Evolutionary conservation across 768 basidiomycete genomes (phyloP).

Genomic region (Boletus sp.): DNA sequence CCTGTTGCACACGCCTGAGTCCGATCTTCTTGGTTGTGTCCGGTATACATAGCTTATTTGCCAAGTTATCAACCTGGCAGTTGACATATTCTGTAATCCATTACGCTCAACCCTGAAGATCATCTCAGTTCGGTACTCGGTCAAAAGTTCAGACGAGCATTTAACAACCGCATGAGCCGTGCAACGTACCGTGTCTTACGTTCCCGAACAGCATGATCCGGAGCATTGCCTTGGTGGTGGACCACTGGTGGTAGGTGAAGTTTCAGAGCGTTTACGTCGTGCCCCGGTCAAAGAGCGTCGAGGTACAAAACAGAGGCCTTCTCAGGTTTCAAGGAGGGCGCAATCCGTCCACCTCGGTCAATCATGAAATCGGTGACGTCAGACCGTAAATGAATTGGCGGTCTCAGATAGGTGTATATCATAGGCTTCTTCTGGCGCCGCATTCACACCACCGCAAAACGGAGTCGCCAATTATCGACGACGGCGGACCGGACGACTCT

Average conservation of each 20-base stretch:
- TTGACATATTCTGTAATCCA: too few species aligned
- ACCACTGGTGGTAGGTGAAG: not conserved
- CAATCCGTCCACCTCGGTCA: not conserved
- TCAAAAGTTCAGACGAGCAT: not conserved
- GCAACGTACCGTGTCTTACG: not conserved
- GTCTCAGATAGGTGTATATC: not conserved
- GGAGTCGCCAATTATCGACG: too few species aligned
- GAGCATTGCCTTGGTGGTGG: not conserved
- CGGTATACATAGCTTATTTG: not conserved
- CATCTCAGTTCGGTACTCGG: not conserved
- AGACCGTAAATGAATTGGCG: too few species aligned
- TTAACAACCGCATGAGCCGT: not conserved
- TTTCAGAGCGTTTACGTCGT: not conserved
- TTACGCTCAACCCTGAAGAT: not conserved
- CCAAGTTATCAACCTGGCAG: not conserved
- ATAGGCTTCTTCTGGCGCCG: not conserved
- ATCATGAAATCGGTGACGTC: conserved; percentile 6
- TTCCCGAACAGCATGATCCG: not conserved
- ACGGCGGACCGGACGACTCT: too few species aligned
- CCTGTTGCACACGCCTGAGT: too few species aligned
- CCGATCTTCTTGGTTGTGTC: too few species aligned
- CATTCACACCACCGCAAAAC: not conserved
- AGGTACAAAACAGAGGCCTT: not conserved
- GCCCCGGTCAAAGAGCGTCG: not conserved
- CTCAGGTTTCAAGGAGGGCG: not conserved